These are phyloP conservation scores for Suillus lakei DNA, from an alignment of 768 basidiomycete genomes.

Conservation along the genomic window DNA sequence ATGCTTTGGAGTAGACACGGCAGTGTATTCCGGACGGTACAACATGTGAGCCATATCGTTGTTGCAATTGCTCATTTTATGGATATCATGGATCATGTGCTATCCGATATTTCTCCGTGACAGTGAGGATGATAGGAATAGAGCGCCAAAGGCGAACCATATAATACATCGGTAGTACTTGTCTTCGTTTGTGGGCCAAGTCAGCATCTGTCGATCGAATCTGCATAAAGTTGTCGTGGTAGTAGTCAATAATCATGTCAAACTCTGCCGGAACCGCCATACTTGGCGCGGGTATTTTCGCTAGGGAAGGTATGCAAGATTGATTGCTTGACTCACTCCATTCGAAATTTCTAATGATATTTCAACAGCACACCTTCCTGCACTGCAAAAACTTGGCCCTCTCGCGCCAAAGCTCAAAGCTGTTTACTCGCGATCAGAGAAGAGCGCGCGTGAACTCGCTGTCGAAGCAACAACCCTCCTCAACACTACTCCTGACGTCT, in stretches of 20 bases:
- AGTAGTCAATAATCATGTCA: too few relatives aligned
- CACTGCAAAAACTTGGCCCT: conserved; percentile 57
- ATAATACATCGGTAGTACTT: neutral
- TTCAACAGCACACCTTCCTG: conserved; percentile 75
- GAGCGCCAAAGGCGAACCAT: neutral
- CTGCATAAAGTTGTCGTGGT: too few relatives aligned
- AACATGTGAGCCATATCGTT: conserved; percentile 3
- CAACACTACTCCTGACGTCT: conserved; percentile 48
- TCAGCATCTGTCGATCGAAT: too few relatives aligned
- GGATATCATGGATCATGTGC: conserved; percentile 1
- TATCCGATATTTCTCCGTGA: conserved; percentile 13
- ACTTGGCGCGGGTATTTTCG: conserved; percentile 82
- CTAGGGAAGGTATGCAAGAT: conserved; percentile 62
- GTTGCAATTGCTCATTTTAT: neutral
- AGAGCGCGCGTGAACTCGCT: conserved; percentile 59
- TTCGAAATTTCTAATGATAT: conserved; percentile 27
- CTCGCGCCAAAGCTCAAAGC: conserved; percentile 59
- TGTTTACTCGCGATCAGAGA: conserved; percentile 79
- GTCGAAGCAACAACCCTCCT: conserved; percentile 48
- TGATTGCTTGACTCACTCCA: neutral
- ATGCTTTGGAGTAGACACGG: neutral
- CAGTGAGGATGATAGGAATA: neutral
- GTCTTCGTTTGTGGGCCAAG: too few relatives aligned
- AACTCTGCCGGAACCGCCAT: conserved; percentile 68
- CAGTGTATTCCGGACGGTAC: neutral